Evolutionary conservation across 202 grass and related monocot species (phyloP).

Genomic region (Cymbopogon flexuosus): DNA sequence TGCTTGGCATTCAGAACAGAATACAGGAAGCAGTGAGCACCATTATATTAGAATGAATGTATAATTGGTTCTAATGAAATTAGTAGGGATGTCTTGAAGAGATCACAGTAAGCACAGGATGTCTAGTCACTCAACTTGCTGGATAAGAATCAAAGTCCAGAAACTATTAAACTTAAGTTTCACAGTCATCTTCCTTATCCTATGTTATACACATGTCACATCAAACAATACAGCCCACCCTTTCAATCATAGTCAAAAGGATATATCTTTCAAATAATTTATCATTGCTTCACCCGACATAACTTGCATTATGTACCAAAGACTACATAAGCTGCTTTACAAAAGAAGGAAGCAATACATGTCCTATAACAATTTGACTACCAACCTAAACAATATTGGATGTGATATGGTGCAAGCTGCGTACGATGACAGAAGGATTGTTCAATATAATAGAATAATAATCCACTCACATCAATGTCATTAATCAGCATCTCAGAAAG

Average conservation of each 20-base stretch:
- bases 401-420: slow-evolving; percentile 25
- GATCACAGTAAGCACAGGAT: slow-evolving; percentile 17
- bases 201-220: slow-evolving; percentile 28
- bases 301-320: slow-evolving; percentile 35
- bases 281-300: slow-evolving; percentile 30
- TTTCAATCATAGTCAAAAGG: slow-evolving; percentile 33
- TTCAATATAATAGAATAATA: slow-evolving; percentile 35
- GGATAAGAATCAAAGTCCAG: slow-evolving; percentile 19
- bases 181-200: slow-evolving; percentile 34
- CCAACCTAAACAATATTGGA: slow-evolving; percentile 30
- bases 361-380: slow-evolving; percentile 27
- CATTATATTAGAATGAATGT: slow-evolving; percentile 4
- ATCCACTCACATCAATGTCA: slow-evolving; percentile 27
- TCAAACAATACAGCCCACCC: slow-evolving; percentile 26
- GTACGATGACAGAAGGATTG: slow-evolving; percentile 26
- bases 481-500: slow-evolving; percentile 22
- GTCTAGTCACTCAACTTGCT: slow-evolving; percentile 24
- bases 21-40: slow-evolving; percentile 2
- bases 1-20: slow-evolving; percentile 11
- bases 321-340: slow-evolving; percentile 21
- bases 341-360: slow-evolving; percentile 39
- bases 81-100: background rate
- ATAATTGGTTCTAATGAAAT: slow-evolving; percentile 10
- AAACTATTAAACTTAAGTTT: slow-evolving; percentile 32
- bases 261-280: slow-evolving; percentile 38